A percentile compares a stretch with the other conserved stretches of the same genome.
Evolutionary conservation across 2,329 filamentous ascomycete genomes (phyloP).

Genomic region (Calonectria montana): DNA sequence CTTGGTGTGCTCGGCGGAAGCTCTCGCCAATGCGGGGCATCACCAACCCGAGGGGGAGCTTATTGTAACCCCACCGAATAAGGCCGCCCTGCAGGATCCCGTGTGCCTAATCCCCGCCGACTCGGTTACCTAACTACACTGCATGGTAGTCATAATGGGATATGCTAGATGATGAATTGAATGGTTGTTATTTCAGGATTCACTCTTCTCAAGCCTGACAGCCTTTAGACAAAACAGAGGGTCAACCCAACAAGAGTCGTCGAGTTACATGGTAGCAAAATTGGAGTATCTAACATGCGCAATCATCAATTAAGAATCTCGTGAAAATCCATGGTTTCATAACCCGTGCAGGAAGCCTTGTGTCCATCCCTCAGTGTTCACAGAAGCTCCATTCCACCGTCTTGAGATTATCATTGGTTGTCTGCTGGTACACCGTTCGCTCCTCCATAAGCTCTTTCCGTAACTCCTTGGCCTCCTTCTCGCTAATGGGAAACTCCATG

Average conservation of each 20-base stretch:
- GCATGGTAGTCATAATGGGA: background rate
- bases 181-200: too few relatives aligned
- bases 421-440: constrained; percentile 28
- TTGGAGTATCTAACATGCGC: background rate
- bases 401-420: constrained; percentile 2
- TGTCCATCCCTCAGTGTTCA: constrained; percentile 34
- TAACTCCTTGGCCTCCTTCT: constrained; percentile 37
- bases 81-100: background rate
- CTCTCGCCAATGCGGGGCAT: background rate
- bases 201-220: too few relatives aligned
- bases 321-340: background rate
- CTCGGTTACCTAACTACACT: background rate
- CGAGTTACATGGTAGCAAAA: background rate
- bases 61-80: background rate
- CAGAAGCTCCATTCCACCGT: constrained; percentile 36
- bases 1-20: background rate
- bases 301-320: background rate
- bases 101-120: background rate
- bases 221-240: too few relatives aligned
- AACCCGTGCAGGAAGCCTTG: background rate
- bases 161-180: background rate
- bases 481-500: constrained; percentile 37
- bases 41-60: background rate
- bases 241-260: too few relatives aligned
- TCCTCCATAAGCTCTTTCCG: constrained; percentile 44